A percentile compares a stretch with the other conserved stretches of the same genome.
These are phyloP conservation scores for Coelastrella sp. DNA, from an alignment of 139 green algal genomes.

Conservation along the genomic window DNA sequence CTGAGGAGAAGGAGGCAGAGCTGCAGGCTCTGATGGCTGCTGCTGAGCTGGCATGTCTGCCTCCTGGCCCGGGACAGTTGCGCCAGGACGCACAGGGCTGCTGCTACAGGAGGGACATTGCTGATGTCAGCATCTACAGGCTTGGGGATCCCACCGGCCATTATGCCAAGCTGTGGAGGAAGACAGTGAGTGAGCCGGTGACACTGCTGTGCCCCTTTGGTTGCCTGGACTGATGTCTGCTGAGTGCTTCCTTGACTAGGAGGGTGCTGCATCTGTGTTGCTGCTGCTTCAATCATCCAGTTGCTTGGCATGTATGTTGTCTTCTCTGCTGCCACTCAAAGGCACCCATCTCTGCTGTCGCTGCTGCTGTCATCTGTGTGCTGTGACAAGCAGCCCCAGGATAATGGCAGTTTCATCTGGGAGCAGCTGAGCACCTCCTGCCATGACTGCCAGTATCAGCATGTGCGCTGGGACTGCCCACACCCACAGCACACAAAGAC, in stretches of 20 bases:
- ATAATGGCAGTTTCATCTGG: neutral
- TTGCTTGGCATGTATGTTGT: too few species aligned
- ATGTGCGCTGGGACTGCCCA: constrained; percentile 6
- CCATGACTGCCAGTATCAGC: constrained; percentile 37
- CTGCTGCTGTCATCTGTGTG: neutral
- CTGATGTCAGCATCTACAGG: neutral
- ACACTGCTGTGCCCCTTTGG: neutral
- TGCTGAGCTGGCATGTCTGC: neutral
- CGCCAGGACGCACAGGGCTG: neutral
- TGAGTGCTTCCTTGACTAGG: neutral
- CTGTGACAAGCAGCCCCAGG: neutral
- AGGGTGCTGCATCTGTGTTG: neutral
- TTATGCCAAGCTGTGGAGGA: constrained; percentile 2
- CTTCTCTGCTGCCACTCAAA: too few species aligned
- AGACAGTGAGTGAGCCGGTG: neutral
- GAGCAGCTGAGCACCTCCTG: constrained; percentile 18
- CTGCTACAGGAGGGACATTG: neutral
- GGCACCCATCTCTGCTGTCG: too few species aligned
- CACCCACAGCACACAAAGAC: neutral
- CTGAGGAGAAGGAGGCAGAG: neutral
- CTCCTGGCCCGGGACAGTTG: neutral
- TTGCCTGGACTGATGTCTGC: neutral
- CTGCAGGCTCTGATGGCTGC: neutral
- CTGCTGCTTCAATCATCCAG: neutral
- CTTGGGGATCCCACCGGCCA: constrained; percentile 13